phyloP scores from a whole-genome alignment of 768 basidiomycete genomes.

The Mycena amicta region DNA sequence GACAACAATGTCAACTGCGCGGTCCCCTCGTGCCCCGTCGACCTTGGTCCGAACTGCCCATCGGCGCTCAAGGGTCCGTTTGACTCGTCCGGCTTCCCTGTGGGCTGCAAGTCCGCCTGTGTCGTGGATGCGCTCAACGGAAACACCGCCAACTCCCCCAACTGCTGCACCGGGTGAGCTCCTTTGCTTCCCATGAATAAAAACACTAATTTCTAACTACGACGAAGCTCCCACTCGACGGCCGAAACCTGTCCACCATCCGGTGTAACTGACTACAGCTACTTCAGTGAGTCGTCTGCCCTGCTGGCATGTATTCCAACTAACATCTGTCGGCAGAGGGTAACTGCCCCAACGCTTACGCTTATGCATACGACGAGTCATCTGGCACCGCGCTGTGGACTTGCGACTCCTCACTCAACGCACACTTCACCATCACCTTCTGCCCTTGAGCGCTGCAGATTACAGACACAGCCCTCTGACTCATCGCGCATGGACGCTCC shows the following conservation, averaged over 20 bases:
- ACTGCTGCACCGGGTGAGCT: conserved; percentile 24
- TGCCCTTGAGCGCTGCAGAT: conserved; percentile 26
- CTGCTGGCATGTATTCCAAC: neutral
- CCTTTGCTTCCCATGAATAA: too few relatives aligned
- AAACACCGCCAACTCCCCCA: conserved; percentile 37
- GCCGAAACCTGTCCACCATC: conserved; percentile 49
- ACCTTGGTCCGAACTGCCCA: conserved; percentile 15
- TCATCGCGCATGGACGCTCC: too few relatives aligned
- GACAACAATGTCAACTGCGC: conserved; percentile 10
- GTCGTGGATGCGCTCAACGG: conserved; percentile 37
- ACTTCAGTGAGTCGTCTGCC: conserved; percentile 44
- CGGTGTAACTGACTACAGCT: conserved; percentile 49
- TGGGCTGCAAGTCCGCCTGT: conserved; percentile 50
- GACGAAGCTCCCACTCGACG: too few relatives aligned
- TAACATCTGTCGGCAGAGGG: conserved; percentile 25
- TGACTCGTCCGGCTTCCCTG: conserved; percentile 29
- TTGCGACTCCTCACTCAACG: conserved; percentile 31
- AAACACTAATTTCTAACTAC: too few relatives aligned
- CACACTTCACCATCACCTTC: conserved; percentile 41
- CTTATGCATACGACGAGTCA: conserved; percentile 48
- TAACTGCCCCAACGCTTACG: conserved; percentile 41
- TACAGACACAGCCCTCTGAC: too few relatives aligned
- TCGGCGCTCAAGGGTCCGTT: conserved; percentile 8
- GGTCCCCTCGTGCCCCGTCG: conserved; percentile 8
- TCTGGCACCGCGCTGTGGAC: conserved; percentile 50